Evolutionary conservation across 2,329 filamentous ascomycete species (phyloP), one percentile per base, ranked within the genome.

Genomic region (Apiospora phragmitis): DNA sequence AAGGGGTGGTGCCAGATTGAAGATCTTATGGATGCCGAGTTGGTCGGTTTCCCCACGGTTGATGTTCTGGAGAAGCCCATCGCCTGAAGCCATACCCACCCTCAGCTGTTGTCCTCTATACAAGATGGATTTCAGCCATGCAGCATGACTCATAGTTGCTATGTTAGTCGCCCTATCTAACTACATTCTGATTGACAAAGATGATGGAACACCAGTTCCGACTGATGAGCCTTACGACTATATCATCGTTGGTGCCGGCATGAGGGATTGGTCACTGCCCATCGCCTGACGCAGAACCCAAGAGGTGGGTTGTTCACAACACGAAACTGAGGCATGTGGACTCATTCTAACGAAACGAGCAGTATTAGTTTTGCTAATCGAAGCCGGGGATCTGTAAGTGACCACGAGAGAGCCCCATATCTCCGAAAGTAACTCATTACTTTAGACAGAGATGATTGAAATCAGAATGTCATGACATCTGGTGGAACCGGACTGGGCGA

Each of bases 371-470:
- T 69, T 79, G 21, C 68, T 79, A 2, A 72, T 78, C 0, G 77
- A 79, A 69, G 73, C 75, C 21, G 74, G 77, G 42, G 72, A 77
- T 2, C n/a, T 79, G 77, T 78, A 68, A 73, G 75, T 74, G 21
- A 1, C 11, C 7, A 24, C 14, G 16, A 11, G 11, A 6, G 8
- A 11, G 12, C 1, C 21, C 18, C 7, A 32, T 32, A 29, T 9
- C 8, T 1, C 51, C 51, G 3, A 55, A 16, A 4, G 16, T n/a
- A 59, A 59, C 16, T 21, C 29, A 35, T 55, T 2, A 32, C 16
- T 5, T 1, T 26, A 11, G 18, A 6, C 12, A 79, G 77, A 21
- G 77, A 79, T 45, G 75, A 79, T 42, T 72, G 75, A 21, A 74
- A 68, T 2, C 75, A 77, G 68, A 75, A 79, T 68, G 68, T 76